Evolutionary conservation across 768 basidiomycete genomes (phyloP).

Genomic region (Suillus discolor): DNA sequence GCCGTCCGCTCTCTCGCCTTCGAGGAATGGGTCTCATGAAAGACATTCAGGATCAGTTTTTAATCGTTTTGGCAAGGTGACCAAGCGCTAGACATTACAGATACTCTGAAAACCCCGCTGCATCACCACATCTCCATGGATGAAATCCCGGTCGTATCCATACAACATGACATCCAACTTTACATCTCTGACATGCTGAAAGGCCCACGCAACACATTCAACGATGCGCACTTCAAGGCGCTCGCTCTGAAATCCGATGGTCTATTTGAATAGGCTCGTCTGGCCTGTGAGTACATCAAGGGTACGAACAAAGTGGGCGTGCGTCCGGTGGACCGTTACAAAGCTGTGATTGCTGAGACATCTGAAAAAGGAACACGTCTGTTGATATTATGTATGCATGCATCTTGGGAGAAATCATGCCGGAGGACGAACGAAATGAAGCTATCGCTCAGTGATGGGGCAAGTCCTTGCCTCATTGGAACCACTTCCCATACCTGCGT

Average conservation of each 20-base stretch:
- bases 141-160: not conserved
- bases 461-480: not conserved
- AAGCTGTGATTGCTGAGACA: not conserved
- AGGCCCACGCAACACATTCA: not conserved
- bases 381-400: conserved; percentile 4
- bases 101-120: no score
- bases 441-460: conserved; percentile 6
- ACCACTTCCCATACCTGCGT: not conserved
- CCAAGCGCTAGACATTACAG: no score
- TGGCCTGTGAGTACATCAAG: conserved; percentile 14
- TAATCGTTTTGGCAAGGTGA: not conserved
- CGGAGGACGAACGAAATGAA: not conserved
- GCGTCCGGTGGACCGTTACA: not conserved
- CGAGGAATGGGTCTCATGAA: no score
- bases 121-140: no score
- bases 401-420: not conserved
- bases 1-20: no score
- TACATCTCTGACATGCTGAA: not conserved
- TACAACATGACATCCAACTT: conserved; percentile 6
- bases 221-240: not conserved
- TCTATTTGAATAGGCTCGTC: conserved; percentile 13
- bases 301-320: not conserved
- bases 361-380: not conserved
- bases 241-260: conserved; percentile 10
- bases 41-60: no score